Evolutionary conservation across 1,284 basidiomycete genomes (phyloP), one percentile per base, ranked within the genome.

Genomic region (Microbotryum silenes-acaulis): DNA sequence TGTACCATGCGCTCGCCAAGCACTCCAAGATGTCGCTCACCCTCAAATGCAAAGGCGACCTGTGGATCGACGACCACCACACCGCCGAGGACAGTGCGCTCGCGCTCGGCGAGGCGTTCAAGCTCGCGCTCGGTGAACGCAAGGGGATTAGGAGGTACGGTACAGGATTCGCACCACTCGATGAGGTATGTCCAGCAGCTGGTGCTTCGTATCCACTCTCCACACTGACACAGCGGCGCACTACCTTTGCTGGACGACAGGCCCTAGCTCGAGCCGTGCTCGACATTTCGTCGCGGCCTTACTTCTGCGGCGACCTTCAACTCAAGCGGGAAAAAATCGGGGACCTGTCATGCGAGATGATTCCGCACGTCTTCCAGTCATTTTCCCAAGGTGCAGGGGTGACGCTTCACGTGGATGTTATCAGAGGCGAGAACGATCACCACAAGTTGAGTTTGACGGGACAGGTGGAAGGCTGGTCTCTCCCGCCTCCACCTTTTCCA

Each of bases 61-160:
- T 98, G 20, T 90, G 87, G 84, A 97, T 98, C 66, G 96, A 99
- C 77, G 96, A 99, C 78, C 96, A 99, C 76, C 96, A 99, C 79
- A 91, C 94, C 51, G 91, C 94, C 81, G 92, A 91, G 88, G 81
- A 83, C 86, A 83, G 67, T 46, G 68, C 72, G 20, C 60, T 74
- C 27, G 73, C 73, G 16, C 59, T 74, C 23, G 73, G 72, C 14
- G 72, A 72, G 56, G 94, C 91, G 20, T 98, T 98, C 80, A 97
- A 97, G 76, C 80, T 90, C 75, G 96, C 96, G 20, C 79, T 99
- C 44, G 94, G 96, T 37, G 91, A 96, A 78, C 85, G 97, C 47
- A 86, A 86, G 65, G 96, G 96, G 14, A 98, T 99, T 74, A 85
- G 85, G 73, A 83, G 96, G 62, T 99, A 97, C 75, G 96, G 96